Percentiles rank a stretch among this genome's conserved stretches.
Conservation (phyloP, 345 rosid genomes). For the Populus deltoides region DNA sequence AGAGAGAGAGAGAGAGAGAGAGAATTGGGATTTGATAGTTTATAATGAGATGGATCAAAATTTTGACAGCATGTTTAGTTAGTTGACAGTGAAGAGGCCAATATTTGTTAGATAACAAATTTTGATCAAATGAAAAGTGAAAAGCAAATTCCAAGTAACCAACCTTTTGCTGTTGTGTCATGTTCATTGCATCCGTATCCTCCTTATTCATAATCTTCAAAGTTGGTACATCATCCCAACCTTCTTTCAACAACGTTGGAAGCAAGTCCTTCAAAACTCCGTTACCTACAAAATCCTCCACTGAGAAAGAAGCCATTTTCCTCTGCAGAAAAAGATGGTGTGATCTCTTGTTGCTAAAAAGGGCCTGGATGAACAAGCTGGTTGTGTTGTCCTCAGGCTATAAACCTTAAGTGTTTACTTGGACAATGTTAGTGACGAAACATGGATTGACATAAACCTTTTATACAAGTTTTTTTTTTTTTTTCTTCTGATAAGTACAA, state of each 20-base stretch:
- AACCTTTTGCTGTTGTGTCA: constrained; percentile 61
- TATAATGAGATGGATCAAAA: neutral
- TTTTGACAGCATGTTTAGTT: neutral
- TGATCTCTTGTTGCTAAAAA: neutral
- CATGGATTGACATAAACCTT: constrained; percentile 2
- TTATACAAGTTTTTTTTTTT: neutral
- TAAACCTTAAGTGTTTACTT: constrained; percentile 1
- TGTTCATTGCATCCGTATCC: constrained; percentile 49
- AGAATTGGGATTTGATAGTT: neutral
- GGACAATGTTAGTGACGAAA: constrained; percentile 6
- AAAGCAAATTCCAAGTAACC: neutral
- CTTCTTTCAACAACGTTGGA: constrained; percentile 58
- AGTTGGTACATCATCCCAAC: constrained; percentile 76
- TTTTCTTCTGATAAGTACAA: neutral
- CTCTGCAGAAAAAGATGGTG: constrained; percentile 4
- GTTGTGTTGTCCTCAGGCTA: constrained; percentile 1
- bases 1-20: neutral
- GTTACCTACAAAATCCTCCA: constrained; percentile 59
- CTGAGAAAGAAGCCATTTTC: constrained; percentile 55
- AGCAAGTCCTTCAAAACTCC: constrained; percentile 48
- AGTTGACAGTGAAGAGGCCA: neutral
- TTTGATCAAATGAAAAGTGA: neutral
- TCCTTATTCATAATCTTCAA: constrained; percentile 61
- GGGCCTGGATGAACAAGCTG: neutral
- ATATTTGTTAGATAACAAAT: neutral